A percentile compares a stretch with the other conserved stretches of the same genome.
These are phyloP conservation scores for Aspergillus proliferans DNA, from an alignment of 2,329 filamentous ascomycete genomes.

Conservation along the genomic window DNA sequence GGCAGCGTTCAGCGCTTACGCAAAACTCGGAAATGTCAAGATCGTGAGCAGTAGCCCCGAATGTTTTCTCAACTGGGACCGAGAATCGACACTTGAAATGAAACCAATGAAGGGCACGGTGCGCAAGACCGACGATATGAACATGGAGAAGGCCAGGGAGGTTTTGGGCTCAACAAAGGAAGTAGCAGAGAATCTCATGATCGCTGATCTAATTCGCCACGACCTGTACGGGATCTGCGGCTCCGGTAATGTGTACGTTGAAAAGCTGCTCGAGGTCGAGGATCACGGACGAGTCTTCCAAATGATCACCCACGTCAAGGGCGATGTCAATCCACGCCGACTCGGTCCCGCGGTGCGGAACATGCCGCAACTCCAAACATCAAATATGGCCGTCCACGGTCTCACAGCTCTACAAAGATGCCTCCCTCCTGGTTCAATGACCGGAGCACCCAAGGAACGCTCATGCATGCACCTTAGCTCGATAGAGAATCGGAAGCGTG, in stretches of 20 bases:
- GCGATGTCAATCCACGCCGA: slow-evolving; percentile 35
- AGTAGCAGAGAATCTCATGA: slow-evolving; percentile 95
- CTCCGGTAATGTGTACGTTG: slow-evolving; percentile 64
- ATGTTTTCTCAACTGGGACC: slow-evolving; percentile 70
- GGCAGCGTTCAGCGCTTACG: slow-evolving; percentile 77
- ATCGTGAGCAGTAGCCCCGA: slow-evolving; percentile 82
- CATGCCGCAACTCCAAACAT: slow-evolving; percentile 23
- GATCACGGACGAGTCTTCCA: slow-evolving; percentile 88
- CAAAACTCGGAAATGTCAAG: slow-evolving; percentile 63
- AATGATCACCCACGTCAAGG: slow-evolving; percentile 83
- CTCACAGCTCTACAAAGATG: slow-evolving; percentile 70
- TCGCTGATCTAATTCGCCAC: slow-evolving; percentile 91
- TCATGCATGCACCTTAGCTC: slow-evolving; percentile 73
- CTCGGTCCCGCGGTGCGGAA: slow-evolving; percentile 27
- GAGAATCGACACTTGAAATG: slow-evolving; percentile 51
- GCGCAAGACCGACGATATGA: slow-evolving; percentile 64
- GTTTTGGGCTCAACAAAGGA: slow-evolving; percentile 80
- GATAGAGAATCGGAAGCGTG: slow-evolving; percentile 60
- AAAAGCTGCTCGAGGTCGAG: slow-evolving; percentile 76
- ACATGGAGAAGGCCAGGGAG: slow-evolving; percentile 62
- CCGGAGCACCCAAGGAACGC: slow-evolving; percentile 87
- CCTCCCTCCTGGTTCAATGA: slow-evolving; percentile 91
- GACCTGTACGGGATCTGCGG: slow-evolving; percentile 83
- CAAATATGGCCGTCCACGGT: slow-evolving; percentile 43
- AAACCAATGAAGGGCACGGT: slow-evolving; percentile 96